A percentile compares a stretch with the other conserved stretches of the same genome.
Conservation (phyloP, 805 yeast genomes). For the Lachancea sp. region DNA sequence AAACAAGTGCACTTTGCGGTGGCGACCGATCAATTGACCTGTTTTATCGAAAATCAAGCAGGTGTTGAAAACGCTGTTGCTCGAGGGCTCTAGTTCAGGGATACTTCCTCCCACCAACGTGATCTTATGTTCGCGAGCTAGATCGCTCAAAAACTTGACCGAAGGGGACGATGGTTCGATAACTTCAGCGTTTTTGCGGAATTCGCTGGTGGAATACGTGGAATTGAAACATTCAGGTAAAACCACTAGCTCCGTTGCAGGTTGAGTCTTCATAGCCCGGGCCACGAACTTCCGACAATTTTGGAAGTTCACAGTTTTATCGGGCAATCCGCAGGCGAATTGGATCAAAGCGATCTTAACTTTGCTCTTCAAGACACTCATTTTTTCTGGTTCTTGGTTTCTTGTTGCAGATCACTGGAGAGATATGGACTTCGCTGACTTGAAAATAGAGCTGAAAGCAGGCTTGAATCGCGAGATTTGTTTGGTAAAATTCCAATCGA, state of each 20-base stretch:
- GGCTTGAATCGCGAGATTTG: no score
- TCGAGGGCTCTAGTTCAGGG: constrained; percentile 64
- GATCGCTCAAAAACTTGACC: constrained; percentile 49
- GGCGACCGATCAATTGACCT: constrained; percentile 80
- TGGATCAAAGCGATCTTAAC: constrained; percentile 82
- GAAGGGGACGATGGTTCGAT: constrained; percentile 71
- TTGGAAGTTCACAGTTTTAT: constrained; percentile 68
- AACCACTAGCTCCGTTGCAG: constrained; percentile 67
- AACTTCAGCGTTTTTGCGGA: constrained; percentile 80
- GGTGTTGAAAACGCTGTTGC: constrained; percentile 61
- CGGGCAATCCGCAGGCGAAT: constrained; percentile 60
- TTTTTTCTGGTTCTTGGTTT: neutral
- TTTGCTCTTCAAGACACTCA: constrained; percentile 39
- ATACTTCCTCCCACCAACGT: constrained; percentile 85
- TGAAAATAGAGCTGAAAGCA: no score
- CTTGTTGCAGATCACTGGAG: neutral
- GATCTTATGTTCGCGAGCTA: constrained; percentile 62
- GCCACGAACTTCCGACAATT: constrained; percentile 59
- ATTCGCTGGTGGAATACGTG: constrained; percentile 84
- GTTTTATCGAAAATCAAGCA: constrained; percentile 61
- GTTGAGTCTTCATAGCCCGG: constrained; percentile 52
- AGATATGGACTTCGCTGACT: neutral
- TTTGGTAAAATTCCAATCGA: no score
- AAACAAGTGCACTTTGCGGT: constrained; percentile 84
- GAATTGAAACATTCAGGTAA: constrained; percentile 96